phyloP scores from a whole-genome alignment of 768 basidiomycete species.

The Pisolithus albus region DNA sequence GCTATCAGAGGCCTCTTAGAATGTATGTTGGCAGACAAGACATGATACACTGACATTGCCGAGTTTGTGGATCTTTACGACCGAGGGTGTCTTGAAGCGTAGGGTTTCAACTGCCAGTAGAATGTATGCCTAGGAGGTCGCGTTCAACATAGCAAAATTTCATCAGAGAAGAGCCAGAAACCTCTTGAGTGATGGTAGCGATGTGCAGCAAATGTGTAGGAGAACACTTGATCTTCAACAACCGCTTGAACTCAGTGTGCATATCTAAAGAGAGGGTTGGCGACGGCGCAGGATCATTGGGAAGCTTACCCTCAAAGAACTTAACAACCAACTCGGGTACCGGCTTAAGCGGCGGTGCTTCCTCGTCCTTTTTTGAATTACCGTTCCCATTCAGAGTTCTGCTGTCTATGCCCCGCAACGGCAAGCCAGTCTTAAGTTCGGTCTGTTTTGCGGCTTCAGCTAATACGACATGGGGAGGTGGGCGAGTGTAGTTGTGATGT shows the following conservation, averaged over 20 bases:
- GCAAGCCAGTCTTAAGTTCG: constrained; percentile 62
- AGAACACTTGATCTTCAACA: constrained; percentile 33
- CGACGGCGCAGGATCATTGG: not conserved
- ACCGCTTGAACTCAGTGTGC: constrained; percentile 43
- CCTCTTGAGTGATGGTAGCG: constrained; percentile 72
- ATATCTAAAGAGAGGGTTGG: constrained; percentile 37
- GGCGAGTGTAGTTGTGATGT: constrained; percentile 68
- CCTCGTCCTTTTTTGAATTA: constrained; percentile 62
- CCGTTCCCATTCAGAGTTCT: constrained; percentile 29
- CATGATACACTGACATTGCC: constrained; percentile 45
- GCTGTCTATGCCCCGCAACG: constrained; percentile 56
- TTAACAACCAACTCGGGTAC: constrained; percentile 46
- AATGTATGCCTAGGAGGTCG: constrained; percentile 52
- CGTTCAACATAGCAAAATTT: not conserved
- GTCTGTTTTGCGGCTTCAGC: constrained; percentile 71
- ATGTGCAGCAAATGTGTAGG: constrained; percentile 62
- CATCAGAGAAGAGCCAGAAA: constrained; percentile 12
- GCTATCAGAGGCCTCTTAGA: constrained; percentile 32
- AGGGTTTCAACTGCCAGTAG: constrained; percentile 62
- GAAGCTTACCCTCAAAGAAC: constrained; percentile 56
- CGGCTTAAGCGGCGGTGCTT: constrained; percentile 57
- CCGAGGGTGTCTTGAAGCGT: constrained; percentile 65
- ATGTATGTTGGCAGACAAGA: not conserved
- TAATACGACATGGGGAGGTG: constrained; percentile 59
- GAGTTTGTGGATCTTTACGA: constrained; percentile 68